A percentile compares a stretch with the other conserved stretches of the same genome.
phyloP scores from a whole-genome alignment of 495 filamentous ascomycete genomes.

The Penicillium desertorum region DNA sequence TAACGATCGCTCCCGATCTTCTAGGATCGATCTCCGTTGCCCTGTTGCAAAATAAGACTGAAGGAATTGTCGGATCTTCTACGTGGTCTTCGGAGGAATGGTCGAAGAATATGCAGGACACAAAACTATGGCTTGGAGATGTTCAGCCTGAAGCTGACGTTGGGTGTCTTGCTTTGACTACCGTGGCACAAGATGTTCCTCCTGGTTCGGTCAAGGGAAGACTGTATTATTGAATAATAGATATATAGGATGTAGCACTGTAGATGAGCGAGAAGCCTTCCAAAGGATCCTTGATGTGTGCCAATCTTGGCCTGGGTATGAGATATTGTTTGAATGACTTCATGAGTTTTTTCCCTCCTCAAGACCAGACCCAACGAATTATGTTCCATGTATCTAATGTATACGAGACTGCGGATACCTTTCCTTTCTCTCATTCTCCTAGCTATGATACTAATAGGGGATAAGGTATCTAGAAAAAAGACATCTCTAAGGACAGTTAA shows the following conservation, averaged over 20 bases:
- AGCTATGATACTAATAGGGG: too few species aligned
- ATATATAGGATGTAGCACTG: neutral
- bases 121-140: constrained; percentile 2
- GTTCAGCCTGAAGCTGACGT: constrained; percentile 2
- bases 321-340: neutral
- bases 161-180: neutral
- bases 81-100: constrained; percentile 1
- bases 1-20: neutral
- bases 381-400: neutral
- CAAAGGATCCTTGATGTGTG: too few species aligned
- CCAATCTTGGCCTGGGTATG: neutral
- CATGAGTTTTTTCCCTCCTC: neutral
- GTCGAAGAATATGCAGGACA: neutral
- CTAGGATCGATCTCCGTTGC: neutral
- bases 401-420: too few species aligned
- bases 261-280: neutral
- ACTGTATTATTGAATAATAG: neutral
- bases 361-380: neutral
- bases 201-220: neutral
- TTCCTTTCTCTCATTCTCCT: too few species aligned
- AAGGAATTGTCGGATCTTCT: neutral
- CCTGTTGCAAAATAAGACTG: neutral
- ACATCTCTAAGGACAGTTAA: too few species aligned
- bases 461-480: too few species aligned
- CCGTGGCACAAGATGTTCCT: neutral